Evolutionary conservation across 352 stramenopile species (phyloP).

Genomic region (Phytophthora rubi): DNA sequence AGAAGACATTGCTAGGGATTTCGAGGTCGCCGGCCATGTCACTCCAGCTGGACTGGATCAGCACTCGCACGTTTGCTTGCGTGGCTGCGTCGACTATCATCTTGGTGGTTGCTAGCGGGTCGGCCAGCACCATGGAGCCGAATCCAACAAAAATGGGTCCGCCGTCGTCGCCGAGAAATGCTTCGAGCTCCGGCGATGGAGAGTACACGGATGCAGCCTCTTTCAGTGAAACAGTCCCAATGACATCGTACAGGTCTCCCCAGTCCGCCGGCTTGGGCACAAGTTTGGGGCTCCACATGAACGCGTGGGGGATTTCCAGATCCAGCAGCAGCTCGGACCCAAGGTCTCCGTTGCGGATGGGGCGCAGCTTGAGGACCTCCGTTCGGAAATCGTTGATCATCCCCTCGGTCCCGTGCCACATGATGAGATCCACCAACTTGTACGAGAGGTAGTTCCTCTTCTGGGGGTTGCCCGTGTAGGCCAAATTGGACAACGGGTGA

Average conservation of each 20-base stretch:
- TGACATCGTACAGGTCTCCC: constrained; percentile 81
- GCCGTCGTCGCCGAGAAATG: constrained; percentile 61
- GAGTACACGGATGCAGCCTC: constrained; percentile 43
- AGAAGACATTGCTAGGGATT: constrained; percentile 57
- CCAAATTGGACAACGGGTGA: constrained; percentile 84
- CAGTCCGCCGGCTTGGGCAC: constrained; percentile 90
- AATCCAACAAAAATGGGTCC: constrained; percentile 94
- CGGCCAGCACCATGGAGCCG: constrained; percentile 91
- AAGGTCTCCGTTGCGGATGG: constrained; percentile 59
- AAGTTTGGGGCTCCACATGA: constrained; percentile 88
- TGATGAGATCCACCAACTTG: constrained; percentile 80
- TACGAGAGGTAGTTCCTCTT: constrained; percentile 83
- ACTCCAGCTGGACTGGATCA: constrained; percentile 91
- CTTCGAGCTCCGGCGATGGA: constrained; percentile 55
- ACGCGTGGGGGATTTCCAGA: constrained; percentile 78
- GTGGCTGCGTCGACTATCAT: constrained; percentile 87
- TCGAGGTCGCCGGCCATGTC: constrained; percentile 58
- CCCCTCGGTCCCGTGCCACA: constrained; percentile 58
- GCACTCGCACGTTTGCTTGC: constrained; percentile 66
- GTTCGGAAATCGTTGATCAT: constrained; percentile 87
- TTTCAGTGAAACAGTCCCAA: constrained; percentile 79
- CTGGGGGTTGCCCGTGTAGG: constrained; percentile 64
- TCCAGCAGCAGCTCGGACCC: constrained; percentile 62
- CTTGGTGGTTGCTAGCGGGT: constrained; percentile 63
- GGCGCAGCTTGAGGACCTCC: constrained; percentile 54